Conservation (phyloP, 306 rosid genomes). For the Begonia fuchsioides region DNA sequence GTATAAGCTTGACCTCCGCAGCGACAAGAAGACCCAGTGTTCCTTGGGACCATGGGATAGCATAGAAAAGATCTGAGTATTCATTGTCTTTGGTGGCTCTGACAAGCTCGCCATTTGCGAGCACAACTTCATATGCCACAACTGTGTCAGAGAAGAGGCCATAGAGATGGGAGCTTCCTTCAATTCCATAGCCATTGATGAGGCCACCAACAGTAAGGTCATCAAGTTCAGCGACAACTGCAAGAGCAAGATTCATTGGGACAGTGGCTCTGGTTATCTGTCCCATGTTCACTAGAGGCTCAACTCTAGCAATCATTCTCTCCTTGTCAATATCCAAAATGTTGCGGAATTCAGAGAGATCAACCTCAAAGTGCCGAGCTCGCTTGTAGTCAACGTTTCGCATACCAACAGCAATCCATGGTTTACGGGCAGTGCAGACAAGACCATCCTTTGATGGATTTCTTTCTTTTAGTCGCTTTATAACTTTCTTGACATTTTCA, state of each 20-base stretch:
- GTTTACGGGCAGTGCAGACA: conserved; percentile 93
- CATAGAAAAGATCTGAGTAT: conserved; percentile 68
- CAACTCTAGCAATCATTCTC: conserved; percentile 76
- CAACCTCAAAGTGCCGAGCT: conserved; percentile 93
- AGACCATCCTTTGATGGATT: conserved; percentile 81
- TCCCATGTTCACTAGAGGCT: conserved; percentile 97
- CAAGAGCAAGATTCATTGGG: conserved; percentile 80
- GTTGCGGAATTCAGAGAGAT: conserved; percentile 71
- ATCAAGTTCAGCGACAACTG: conserved; percentile 93
- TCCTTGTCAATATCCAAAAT: conserved; percentile 56
- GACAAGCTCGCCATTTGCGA: conserved; percentile 90
- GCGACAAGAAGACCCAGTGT: conserved; percentile 89
- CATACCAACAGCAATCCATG: conserved; percentile 97
- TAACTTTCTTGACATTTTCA: conserved; percentile 70
- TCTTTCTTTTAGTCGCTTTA: conserved; percentile 80
- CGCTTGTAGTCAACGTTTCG: conserved; percentile 95
- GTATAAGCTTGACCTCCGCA: conserved; percentile 87
- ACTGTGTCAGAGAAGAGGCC: conserved; percentile 90
- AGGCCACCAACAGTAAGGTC: conserved; percentile 99
- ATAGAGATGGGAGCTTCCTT: conserved; percentile 90
- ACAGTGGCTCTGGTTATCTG: conserved; percentile 76
- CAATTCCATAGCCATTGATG: conserved; percentile 92
- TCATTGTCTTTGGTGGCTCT: conserved; percentile 88
- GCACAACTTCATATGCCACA: conserved; percentile 72
- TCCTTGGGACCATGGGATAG: conserved; percentile 97